phyloP scores from a whole-genome alignment of 2,329 filamentous ascomycete species.

The Acephala macrosclerotiorum region DNA sequence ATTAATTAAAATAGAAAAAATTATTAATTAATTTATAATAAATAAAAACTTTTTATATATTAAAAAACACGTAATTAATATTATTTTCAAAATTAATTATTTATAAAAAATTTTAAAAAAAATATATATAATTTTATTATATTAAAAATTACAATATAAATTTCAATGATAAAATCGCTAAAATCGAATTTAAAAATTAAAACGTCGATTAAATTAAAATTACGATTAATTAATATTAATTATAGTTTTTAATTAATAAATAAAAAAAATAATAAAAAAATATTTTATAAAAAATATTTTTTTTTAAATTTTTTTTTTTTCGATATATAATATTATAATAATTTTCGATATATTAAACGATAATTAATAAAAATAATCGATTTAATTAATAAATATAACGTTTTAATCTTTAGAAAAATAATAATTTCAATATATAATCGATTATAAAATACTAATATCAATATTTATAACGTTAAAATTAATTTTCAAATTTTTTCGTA shows the following conservation, averaged over 20 bases:
- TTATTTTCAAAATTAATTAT: too few relatives aligned
- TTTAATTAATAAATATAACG: constrained; percentile 12
- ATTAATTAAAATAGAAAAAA: too few relatives aligned
- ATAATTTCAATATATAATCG: not conserved
- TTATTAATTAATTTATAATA: too few relatives aligned
- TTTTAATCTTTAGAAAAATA: not conserved
- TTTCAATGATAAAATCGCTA: constrained; percentile 75
- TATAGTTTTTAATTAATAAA: not conserved
- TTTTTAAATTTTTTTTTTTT: constrained; percentile 81
- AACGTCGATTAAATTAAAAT: constrained; percentile 64
- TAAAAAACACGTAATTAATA: too few relatives aligned
- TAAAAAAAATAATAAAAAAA: not conserved
- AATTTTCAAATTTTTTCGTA: constrained; percentile 3
- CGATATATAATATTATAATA: constrained; percentile 64
- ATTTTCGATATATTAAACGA: constrained; percentile 37
- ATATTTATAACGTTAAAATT: constrained; percentile 12
- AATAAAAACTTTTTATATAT: too few relatives aligned
- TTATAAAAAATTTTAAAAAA: too few relatives aligned
- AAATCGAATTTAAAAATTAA: constrained; percentile 69
- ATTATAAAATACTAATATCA: not conserved
- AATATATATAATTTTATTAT: too few relatives aligned
- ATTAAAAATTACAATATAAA: constrained; percentile 87
- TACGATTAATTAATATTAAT: constrained; percentile 51
- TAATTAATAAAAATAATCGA: not conserved
- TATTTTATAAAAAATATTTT: constrained; percentile 84